These are phyloP conservation scores for Canavalia gladiata DNA, from an alignment of 306 rosid genomes.

Conservation along the genomic window DNA sequence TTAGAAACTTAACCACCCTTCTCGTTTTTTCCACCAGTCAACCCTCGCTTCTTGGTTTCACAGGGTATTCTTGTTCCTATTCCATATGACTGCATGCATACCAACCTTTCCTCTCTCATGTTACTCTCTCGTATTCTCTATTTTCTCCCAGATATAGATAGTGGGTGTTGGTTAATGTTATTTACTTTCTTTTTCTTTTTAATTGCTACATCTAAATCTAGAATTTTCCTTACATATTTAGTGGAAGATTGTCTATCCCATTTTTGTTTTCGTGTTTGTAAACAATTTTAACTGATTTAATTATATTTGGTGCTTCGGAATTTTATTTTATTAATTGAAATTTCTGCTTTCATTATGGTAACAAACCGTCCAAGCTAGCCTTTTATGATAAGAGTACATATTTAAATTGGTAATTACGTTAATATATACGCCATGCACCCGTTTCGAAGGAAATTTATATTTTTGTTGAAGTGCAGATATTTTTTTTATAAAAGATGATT, in stretches of 20 bases:
- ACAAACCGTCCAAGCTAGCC: too few relatives aligned
- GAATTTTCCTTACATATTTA: conserved; percentile 34
- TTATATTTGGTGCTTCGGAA: neutral
- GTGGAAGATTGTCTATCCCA: conserved; percentile 2
- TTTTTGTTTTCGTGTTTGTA: neutral
- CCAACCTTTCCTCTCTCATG: conserved; percentile 26
- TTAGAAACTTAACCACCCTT: conserved; percentile 32
- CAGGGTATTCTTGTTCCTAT: neutral
- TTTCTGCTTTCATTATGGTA: too few relatives aligned
- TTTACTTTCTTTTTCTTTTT: neutral
- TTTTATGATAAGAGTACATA: too few relatives aligned
- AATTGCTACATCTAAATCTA: conserved; percentile 42
- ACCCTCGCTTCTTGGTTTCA: conserved; percentile 9
- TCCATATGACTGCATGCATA: neutral
- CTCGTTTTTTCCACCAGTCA: conserved; percentile 42
- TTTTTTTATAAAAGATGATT: too few relatives aligned
- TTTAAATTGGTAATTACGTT: too few relatives aligned
- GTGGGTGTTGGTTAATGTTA: conserved; percentile 12
- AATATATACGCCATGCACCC: too few relatives aligned
- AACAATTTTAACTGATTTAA: neutral
- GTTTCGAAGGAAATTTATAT: too few relatives aligned
- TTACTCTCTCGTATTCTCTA: neutral
- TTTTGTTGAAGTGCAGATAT: too few relatives aligned
- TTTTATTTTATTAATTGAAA: neutral
- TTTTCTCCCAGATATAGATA: conserved; percentile 25